These are phyloP conservation scores for Fusarium secorum DNA, from an alignment of 2,329 filamentous ascomycete species.

Conservation along the genomic window DNA sequence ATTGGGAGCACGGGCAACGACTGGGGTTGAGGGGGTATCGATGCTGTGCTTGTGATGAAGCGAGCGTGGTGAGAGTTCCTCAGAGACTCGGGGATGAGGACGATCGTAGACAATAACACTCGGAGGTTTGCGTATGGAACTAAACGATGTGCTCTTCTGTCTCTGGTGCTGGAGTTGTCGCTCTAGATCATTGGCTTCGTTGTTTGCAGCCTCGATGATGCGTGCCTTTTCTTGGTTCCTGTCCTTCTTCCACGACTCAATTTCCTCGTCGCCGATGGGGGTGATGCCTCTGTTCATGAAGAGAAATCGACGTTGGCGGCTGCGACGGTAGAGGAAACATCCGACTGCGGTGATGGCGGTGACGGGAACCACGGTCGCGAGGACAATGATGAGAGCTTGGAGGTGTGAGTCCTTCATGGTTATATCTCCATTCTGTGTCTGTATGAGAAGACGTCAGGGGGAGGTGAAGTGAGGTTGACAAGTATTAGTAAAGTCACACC, in stretches of 20 bases:
- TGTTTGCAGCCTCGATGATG: slow-evolving; percentile 28
- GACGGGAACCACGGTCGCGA: slow-evolving; percentile 60
- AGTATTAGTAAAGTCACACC: neutral
- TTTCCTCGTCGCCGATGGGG: slow-evolving; percentile 71
- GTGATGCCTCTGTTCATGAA: slow-evolving; percentile 64
- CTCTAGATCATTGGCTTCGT: slow-evolving; percentile 7
- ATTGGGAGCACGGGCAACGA: slow-evolving; percentile 68
- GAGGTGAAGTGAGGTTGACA: neutral
- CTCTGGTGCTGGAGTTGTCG: slow-evolving; percentile 30
- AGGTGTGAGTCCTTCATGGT: slow-evolving; percentile 43
- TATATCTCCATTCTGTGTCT: slow-evolving; percentile 35
- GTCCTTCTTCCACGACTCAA: slow-evolving; percentile 67
- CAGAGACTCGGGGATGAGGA: slow-evolving; percentile 36
- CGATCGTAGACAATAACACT: slow-evolving; percentile 64
- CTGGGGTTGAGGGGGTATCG: slow-evolving; percentile 58
- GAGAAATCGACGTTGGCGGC: slow-evolving; percentile 48
- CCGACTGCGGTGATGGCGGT: slow-evolving; percentile 47
- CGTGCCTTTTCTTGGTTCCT: slow-evolving; percentile 45
- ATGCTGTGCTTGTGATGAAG: slow-evolving; percentile 53
- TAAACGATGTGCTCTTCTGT: slow-evolving; percentile 44
- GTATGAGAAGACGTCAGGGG: neutral
- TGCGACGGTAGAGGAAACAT: slow-evolving; percentile 50
- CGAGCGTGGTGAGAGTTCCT: slow-evolving; percentile 43
- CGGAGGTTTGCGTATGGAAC: slow-evolving; percentile 55
- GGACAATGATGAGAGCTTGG: slow-evolving; percentile 57